These are phyloP conservation scores for Ceratobasidium sp. DNA, from an alignment of 1,284 basidiomycete species.

Conservation along the genomic window DNA sequence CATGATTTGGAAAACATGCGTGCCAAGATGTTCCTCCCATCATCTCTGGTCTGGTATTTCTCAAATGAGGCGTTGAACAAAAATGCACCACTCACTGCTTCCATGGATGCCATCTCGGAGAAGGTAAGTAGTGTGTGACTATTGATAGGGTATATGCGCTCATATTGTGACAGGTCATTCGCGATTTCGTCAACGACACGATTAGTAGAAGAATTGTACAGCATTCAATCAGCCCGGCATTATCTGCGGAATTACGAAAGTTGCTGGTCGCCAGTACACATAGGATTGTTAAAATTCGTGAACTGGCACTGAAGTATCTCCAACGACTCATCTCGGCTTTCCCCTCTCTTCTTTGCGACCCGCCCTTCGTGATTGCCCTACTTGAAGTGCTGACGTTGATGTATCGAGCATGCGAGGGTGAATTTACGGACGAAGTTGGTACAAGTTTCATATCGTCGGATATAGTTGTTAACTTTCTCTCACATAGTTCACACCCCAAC, in stretches of 20 bases:
- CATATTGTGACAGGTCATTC: slow-evolving; percentile 64
- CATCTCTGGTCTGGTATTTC: slow-evolving; percentile 87
- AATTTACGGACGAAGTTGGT: slow-evolving; percentile 86
- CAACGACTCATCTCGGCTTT: slow-evolving; percentile 89
- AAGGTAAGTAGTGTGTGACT: slow-evolving; percentile 60
- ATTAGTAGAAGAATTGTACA: slow-evolving; percentile 74
- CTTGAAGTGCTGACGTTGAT: slow-evolving; percentile 91
- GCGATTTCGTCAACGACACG: slow-evolving; percentile 67
- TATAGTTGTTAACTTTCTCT: slow-evolving; percentile 29
- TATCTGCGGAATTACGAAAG: slow-evolving; percentile 75
- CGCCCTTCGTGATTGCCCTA: slow-evolving; percentile 83
- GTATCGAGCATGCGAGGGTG: slow-evolving; percentile 86
- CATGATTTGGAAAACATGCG: slow-evolving; percentile 90
- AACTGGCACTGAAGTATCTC: slow-evolving; percentile 81
- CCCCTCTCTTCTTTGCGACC: slow-evolving; percentile 92
- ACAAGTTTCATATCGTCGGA: not conserved
- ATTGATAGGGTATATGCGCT: slow-evolving; percentile 7
- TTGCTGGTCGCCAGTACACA: slow-evolving; percentile 85
- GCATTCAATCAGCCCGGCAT: slow-evolving; percentile 75
- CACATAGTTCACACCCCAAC: slow-evolving; percentile 81
- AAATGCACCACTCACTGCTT: slow-evolving; percentile 66
- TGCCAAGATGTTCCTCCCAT: slow-evolving; percentile 77
- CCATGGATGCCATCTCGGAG: slow-evolving; percentile 86
- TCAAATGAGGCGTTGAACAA: slow-evolving; percentile 84
- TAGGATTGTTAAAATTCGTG: slow-evolving; percentile 78